Evolutionary conservation across 345 rosid species (phyloP), one percentile per base, ranked within the genome.

Genomic region (Balakata baccata): DNA sequence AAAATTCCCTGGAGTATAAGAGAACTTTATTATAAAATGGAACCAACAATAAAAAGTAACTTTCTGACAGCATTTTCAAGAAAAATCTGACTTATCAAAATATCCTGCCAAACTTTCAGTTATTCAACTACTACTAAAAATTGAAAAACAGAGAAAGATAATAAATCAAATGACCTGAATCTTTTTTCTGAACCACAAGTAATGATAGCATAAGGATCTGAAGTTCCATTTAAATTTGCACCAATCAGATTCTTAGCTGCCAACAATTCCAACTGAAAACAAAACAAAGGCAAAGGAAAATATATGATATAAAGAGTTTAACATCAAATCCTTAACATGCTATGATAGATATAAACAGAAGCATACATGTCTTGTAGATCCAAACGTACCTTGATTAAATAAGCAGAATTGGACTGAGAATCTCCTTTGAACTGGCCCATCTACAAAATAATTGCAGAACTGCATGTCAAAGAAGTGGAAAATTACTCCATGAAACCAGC

Each of bases 181-280:
- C 92, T 81, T 83, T 91, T 96, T 80, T 91, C 97, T 76, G 97
- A 84, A 83, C 93, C 97, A 86, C 97, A 93, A 78, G 94, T 90
- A 59, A 96, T 89, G 86, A 96, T 88, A 71, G 98, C 94, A 83
- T 96, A 96, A 80, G 97, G 98, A 85, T 96, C 99, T 73, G 98
- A 96, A 10, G 96, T 89, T 77, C 98, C 98, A 85, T 93, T 96
- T 83, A 92, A 83, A 80, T 96, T 96, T 23, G 98, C 98, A 81
- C 93, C 92, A 71, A 93, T 86, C 22, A 96, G 93, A 90, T 95
- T 95, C 88, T 93, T 93, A 83, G 99, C 98, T 49, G 97, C 99
- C 83, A 93, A 76, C 67, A 93, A 83, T 84, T 96, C 96, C 88
- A 91, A 86, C 98, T 96, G 82, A 74, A 78, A 50, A 74, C 50